These are phyloP conservation scores for Bryoerythrophyllum caledonicum DNA, from an alignment of 225 moss, liverwort and hornwort species.

Conservation along the genomic window DNA sequence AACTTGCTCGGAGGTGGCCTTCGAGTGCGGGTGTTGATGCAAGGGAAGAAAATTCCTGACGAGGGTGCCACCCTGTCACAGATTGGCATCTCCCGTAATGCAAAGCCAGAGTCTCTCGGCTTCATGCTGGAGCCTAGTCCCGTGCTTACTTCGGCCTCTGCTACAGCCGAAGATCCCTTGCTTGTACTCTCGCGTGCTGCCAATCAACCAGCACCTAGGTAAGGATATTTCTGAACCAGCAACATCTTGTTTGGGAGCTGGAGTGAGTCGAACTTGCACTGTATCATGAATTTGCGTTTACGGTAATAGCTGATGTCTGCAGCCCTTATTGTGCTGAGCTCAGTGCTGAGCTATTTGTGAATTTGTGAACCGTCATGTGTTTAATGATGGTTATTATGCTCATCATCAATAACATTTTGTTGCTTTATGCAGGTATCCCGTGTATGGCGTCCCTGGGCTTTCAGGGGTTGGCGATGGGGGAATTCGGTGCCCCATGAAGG, in stretches of 20 bases:
- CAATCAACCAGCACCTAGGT: conserved; percentile 89
- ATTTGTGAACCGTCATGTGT: not conserved
- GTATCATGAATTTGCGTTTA: not conserved
- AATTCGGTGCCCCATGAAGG: conserved; percentile 68
- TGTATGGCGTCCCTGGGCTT: conserved; percentile 69
- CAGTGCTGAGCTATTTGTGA: not conserved
- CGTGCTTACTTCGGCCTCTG: conserved; percentile 78
- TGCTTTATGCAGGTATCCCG: conserved; percentile 66
- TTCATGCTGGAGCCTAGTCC: conserved; percentile 99
- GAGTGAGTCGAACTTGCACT: not conserved
- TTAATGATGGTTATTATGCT: not conserved
- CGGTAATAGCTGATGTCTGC: not conserved
- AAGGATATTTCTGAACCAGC: conserved; percentile 4
- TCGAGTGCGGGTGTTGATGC: conserved; percentile 90
- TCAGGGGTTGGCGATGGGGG: conserved; percentile 70
- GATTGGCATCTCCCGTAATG: conserved; percentile 85
- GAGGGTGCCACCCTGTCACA: conserved; percentile 91
- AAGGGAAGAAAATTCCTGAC: conserved; percentile 94
- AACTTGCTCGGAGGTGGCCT: conserved; percentile 94
- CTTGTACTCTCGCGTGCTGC: conserved; percentile 95
- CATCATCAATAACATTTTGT: not conserved
- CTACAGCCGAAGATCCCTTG: conserved; percentile 87
- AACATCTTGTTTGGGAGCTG: not conserved
- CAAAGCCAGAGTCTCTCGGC: conserved; percentile 89
- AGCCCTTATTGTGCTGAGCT: not conserved